Evolutionary conservation across 2,329 filamentous ascomycete species (phyloP).

Genomic region (Tolypocladium tropicale): DNA sequence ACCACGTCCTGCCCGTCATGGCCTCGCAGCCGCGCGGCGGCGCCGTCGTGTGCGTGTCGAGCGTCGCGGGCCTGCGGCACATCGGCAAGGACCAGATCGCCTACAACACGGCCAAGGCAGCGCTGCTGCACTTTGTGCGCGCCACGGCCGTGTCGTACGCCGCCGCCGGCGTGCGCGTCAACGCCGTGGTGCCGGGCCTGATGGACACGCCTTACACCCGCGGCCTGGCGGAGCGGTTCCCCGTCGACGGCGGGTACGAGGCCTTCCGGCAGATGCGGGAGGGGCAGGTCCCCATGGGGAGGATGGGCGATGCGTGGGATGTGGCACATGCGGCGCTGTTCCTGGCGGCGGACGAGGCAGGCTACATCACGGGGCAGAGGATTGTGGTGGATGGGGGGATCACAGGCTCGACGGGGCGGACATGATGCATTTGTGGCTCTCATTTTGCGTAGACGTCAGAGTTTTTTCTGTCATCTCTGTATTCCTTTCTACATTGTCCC

Average conservation of each 20-base stretch:
- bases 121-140: neutral
- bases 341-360: conserved; percentile 45
- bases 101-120: neutral
- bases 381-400: conserved; percentile 38
- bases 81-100: neutral
- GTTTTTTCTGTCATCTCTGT: neutral
- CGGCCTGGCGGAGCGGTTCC: neutral
- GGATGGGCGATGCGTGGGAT: conserved; percentile 50
- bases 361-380: conserved; percentile 49
- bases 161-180: neutral
- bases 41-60: neutral
- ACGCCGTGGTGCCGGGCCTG: neutral
- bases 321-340: conserved; percentile 45
- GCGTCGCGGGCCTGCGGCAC: neutral
- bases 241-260: neutral
- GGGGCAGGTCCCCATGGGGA: conserved; percentile 46
- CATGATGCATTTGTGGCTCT: too few species aligned
- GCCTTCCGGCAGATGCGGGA: conserved; percentile 21
- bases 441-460: too few species aligned
- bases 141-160: neutral
- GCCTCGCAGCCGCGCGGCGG: neutral
- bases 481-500: neutral
- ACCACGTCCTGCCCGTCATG: neutral
- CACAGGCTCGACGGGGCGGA: conserved; percentile 25
- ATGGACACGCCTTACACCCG: neutral